phyloP scores from a whole-genome alignment of 306 rosid genomes.

The Lagenaria siceraria region DNA sequence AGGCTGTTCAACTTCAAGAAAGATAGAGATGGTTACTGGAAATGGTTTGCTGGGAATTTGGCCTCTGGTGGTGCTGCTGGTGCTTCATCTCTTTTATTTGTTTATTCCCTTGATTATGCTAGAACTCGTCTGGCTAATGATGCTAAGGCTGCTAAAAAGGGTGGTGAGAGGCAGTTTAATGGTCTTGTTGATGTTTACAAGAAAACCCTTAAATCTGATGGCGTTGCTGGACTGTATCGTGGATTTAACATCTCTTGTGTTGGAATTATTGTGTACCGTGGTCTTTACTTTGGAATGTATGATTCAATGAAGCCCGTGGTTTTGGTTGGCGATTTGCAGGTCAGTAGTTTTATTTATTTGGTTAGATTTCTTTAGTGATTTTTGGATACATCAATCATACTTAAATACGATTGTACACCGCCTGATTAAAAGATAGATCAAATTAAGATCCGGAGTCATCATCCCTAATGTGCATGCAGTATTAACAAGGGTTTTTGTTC shows the following conservation, averaged over 20 bases:
- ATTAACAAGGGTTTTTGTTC: conserved; percentile 7
- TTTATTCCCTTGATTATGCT: conserved; percentile 69
- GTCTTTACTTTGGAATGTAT: conserved; percentile 85
- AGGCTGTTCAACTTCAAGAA: conserved; percentile 81
- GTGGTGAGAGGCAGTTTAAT: conserved; percentile 88
- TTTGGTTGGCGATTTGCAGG: conserved; percentile 66
- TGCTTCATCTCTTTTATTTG: conserved; percentile 71
- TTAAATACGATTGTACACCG: background rate
- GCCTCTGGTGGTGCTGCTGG: conserved; percentile 93
- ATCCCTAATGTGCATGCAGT: background rate
- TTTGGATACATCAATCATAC: background rate
- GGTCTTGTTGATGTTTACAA: conserved; percentile 72
- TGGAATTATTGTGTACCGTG: conserved; percentile 85
- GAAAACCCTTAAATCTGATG: conserved; percentile 72
- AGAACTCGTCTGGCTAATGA: conserved; percentile 84
- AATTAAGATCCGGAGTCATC: background rate
- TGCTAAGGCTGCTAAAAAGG: conserved; percentile 64
- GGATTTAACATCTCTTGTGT: conserved; percentile 72
- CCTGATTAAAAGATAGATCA: background rate
- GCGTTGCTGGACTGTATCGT: conserved; percentile 75
- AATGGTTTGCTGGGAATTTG: conserved; percentile 91
- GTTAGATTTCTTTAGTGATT: background rate
- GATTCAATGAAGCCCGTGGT: conserved; percentile 82
- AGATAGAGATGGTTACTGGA: conserved; percentile 82
- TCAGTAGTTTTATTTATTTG: conserved; percentile 12